phyloP scores from a whole-genome alignment of 2,329 filamentous ascomycete species.

The Simplicillium sp. region DNA sequence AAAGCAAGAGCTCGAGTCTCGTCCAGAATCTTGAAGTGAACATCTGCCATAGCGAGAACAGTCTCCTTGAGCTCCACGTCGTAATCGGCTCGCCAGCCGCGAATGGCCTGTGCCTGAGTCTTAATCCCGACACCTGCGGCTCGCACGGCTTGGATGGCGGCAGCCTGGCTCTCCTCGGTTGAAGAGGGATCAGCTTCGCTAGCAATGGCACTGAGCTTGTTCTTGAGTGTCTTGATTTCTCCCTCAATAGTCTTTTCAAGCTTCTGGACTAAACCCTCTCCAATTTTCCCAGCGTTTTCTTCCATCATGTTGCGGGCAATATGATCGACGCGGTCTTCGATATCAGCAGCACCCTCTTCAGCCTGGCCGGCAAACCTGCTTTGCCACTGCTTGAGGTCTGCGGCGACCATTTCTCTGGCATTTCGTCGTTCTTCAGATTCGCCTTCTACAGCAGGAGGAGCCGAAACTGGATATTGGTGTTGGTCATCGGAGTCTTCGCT shows the following conservation, averaged over 20 bases:
- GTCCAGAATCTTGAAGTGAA: slow-evolving; percentile 74
- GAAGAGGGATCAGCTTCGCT: slow-evolving; percentile 35
- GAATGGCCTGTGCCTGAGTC: slow-evolving; percentile 65
- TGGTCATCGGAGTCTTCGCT: slow-evolving; percentile 9
- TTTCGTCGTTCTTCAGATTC: slow-evolving; percentile 47
- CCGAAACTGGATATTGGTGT: slow-evolving; percentile 23
- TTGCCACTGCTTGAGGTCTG: slow-evolving; percentile 80
- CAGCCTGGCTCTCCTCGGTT: slow-evolving; percentile 27
- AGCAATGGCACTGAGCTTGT: slow-evolving; percentile 54
- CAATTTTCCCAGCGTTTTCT: slow-evolving; percentile 55
- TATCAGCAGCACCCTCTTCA: slow-evolving; percentile 66
- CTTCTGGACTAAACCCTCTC: slow-evolving; percentile 55
- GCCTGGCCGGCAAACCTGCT: slow-evolving; percentile 78
- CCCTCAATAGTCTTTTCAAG: slow-evolving; percentile 58
- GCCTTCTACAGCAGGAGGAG: slow-evolving; percentile 34
- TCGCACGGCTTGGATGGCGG: slow-evolving; percentile 44
- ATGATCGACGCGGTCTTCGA: slow-evolving; percentile 60
- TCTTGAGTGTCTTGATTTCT: slow-evolving; percentile 57
- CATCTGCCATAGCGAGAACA: slow-evolving; percentile 64
- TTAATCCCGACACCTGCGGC: slow-evolving; percentile 64
- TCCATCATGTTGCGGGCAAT: slow-evolving; percentile 46
- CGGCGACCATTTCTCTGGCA: slow-evolving; percentile 57
- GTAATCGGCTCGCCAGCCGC: slow-evolving; percentile 66
- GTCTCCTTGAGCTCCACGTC: slow-evolving; percentile 59
- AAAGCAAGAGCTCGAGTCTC: slow-evolving; percentile 75